These are phyloP conservation scores for Leucaena leucocephala DNA, from an alignment of 306 rosid genomes.

Conservation along the genomic window DNA sequence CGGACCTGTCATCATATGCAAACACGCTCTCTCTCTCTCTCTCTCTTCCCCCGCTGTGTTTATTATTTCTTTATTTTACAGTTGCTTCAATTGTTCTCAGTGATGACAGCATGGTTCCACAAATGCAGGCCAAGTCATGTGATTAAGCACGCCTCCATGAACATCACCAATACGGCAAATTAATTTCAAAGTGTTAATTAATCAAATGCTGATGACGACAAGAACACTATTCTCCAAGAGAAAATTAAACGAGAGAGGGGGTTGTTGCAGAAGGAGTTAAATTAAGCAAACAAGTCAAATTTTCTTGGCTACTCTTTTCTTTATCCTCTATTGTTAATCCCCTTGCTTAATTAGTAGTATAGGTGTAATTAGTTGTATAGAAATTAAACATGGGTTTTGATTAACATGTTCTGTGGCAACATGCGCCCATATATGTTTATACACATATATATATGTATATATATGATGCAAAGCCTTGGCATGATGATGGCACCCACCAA, in stretches of 20 bases:
- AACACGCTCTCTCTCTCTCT: not conserved
- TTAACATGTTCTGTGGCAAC: constrained; percentile 42
- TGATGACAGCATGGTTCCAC: constrained; percentile 13
- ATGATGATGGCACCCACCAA: constrained; percentile 27
- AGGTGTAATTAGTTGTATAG: too few relatives aligned
- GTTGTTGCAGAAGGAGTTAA: not conserved
- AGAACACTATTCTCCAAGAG: not conserved
- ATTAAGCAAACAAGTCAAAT: not conserved
- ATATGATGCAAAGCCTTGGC: constrained; percentile 5
- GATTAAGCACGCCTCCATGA: not conserved
- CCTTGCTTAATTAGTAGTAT: too few relatives aligned
- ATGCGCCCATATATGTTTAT: constrained; percentile 12
- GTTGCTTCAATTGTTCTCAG: not conserved
- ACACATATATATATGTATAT: too few relatives aligned
- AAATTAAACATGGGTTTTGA: not conserved
- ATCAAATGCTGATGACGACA: constrained; percentile 14
- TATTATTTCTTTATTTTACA: not conserved
- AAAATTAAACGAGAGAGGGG: not conserved
- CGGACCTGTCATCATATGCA: constrained; percentile 42
- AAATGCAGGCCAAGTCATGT: not conserved
- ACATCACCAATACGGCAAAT: constrained; percentile 13
- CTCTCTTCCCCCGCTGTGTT: not conserved
- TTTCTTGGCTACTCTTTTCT: too few relatives aligned
- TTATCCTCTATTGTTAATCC: too few relatives aligned
- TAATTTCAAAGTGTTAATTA: not conserved